Percentiles rank a stretch among this genome's conserved stretches.
phyloP scores from a whole-genome alignment of 2,329 filamentous ascomycete genomes.

The Colletotrichum godetiae region DNA sequence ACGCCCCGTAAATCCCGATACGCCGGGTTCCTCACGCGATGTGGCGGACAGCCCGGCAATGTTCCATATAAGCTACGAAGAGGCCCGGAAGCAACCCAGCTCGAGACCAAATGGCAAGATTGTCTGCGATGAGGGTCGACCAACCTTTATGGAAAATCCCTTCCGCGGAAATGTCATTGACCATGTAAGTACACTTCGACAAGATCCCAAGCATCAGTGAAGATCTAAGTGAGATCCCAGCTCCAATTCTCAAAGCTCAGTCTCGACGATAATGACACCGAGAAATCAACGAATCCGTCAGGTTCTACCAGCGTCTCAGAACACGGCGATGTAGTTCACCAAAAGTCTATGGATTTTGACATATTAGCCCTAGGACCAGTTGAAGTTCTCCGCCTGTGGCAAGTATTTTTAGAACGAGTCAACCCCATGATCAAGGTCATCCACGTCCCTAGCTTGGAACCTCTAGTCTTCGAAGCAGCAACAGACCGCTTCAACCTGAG shows the following conservation, averaged over 20 bases:
- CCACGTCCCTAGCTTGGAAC: slow-evolving; percentile 70
- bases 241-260: slow-evolving; percentile 17
- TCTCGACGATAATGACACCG: neutral
- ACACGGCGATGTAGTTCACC: neutral
- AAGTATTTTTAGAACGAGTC: slow-evolving; percentile 78
- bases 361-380: slow-evolving; percentile 15
- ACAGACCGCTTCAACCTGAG: slow-evolving; percentile 38
- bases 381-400: slow-evolving; percentile 72
- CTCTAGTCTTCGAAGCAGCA: slow-evolving; percentile 43
- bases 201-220: neutral
- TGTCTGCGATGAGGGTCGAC: slow-evolving; percentile 63
- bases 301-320: neutral
- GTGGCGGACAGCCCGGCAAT: slow-evolving; percentile 6
- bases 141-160: slow-evolving; percentile 67
- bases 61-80: slow-evolving; percentile 27
- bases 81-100: slow-evolving; percentile 13
- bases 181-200: slow-evolving; percentile 55
- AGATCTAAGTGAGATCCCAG: neutral
- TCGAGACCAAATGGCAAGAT: slow-evolving; percentile 55
- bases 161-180: slow-evolving; percentile 66
- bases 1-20: neutral
- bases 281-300: neutral
- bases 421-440: slow-evolving; percentile 79
- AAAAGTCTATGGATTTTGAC: slow-evolving; percentile 23
- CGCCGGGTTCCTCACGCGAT: neutral